Evolutionary conservation across 495 filamentous ascomycete genomes (phyloP), one percentile per base, ranked within the genome.

Genomic region (Lepraria neglecta): DNA sequence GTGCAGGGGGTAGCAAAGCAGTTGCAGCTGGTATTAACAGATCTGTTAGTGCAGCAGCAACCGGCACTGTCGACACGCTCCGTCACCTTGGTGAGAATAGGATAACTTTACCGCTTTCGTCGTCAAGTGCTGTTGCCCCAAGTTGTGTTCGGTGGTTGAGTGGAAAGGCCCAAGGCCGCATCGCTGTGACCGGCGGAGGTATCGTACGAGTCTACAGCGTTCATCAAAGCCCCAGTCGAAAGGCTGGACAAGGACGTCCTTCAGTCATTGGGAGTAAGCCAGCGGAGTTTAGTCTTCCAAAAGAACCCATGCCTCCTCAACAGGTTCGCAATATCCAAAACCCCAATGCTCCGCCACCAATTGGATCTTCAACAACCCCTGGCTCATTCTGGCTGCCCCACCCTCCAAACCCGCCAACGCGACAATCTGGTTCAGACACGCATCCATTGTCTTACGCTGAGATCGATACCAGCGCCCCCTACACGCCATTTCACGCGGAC

Each of bases 401-500:
- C 7, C 38, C 51, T n/a, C 48, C 58, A 33, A 40, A 27, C 6
- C 21, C 54, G 54, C 28, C 24, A 12, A 52, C 67, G 21, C 65
- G 63, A 10, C 76, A 74, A 55, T 38, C 69, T 19, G n/a, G 51
- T 28, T 38, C 51, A 21, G 72, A 76, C 44, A 72, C 72, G 27
- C 78, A 83, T 61, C 80, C 80, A 3, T 72, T 95, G 55, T 90
- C 90, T 5, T 87, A 91, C 65, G 88, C 91, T 3, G 92, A 97
- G 75, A 92, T 96, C 63, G 92, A 97, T 70, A 94, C 91, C 2
- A 94, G 90, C 63, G 86, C 89, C 9, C 87, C 90, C 3, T 96
- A 92, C 61, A 89, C 91, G 63, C 90, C 92, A 0, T 95, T 96
- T 74, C 90, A 95, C 69, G 92, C 89, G 0, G 91, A 96, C 64